Evolutionary conservation across 345 rosid genomes (phyloP).

Genomic region (Citrus medica): DNA sequence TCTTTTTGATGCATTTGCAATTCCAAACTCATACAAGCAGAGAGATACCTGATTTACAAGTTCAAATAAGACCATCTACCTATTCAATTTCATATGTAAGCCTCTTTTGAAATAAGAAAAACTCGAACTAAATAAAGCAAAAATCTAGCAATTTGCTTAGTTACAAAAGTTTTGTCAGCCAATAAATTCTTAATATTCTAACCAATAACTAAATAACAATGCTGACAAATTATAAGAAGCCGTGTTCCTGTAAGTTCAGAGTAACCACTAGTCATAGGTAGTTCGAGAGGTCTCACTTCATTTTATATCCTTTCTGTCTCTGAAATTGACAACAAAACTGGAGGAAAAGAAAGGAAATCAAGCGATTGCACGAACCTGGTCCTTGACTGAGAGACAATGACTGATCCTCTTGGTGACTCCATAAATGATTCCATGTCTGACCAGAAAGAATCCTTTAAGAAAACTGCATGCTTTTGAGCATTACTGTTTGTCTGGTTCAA

Average conservation of each 20-base stretch:
- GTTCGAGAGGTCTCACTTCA: background rate
- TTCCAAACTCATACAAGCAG: background rate
- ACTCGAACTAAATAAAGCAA: background rate
- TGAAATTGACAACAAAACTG: background rate
- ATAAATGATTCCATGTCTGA: slow-evolving; percentile 54
- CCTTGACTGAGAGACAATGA: slow-evolving; percentile 42
- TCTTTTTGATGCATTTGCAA: background rate
- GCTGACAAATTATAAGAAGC: too few relatives aligned
- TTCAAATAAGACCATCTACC: background rate
- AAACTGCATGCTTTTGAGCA: slow-evolving; percentile 30
- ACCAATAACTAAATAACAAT: background rate
- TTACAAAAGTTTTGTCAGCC: background rate
- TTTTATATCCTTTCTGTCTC: background rate
- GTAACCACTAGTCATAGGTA: background rate
- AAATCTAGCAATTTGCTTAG: background rate
- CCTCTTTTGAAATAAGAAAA: background rate
- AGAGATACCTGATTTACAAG: background rate
- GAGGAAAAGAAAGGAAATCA: slow-evolving; percentile 8
- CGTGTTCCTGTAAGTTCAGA: background rate
- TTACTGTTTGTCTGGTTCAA: slow-evolving; percentile 16
- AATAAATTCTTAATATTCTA: background rate
- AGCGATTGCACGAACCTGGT: slow-evolving; percentile 52
- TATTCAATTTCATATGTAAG: background rate
- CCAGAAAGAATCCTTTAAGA: slow-evolving; percentile 54
- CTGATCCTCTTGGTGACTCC: slow-evolving; percentile 47